phyloP scores from a whole-genome alignment of 2,329 filamentous ascomycete species.

The Ophiostoma sp. region DNA sequence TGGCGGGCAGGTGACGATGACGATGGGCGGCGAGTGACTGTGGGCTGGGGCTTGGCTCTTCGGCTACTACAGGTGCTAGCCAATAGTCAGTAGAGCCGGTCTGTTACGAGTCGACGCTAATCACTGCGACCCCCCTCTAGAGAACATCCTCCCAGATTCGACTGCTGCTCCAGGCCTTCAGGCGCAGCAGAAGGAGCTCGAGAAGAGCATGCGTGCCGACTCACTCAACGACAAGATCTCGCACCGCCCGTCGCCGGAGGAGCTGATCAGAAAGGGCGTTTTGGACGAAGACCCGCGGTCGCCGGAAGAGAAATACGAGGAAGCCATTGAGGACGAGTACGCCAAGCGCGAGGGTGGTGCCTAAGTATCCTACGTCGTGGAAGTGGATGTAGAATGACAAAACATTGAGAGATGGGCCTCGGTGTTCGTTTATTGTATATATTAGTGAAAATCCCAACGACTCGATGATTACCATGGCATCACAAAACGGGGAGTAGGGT shows the following conservation, averaged over 20 bases:
- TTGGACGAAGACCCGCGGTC: constrained; percentile 61
- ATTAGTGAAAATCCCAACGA: background rate
- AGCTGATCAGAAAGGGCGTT: constrained; percentile 73
- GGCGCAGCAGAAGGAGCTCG: constrained; percentile 75
- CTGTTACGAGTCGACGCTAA: constrained; percentile 4
- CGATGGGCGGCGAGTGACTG: background rate
- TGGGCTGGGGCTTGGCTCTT: background rate
- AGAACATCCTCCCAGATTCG: constrained; percentile 79
- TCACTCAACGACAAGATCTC: constrained; percentile 81
- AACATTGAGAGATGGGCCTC: background rate
- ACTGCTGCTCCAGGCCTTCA: constrained; percentile 72
- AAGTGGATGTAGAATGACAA: background rate
- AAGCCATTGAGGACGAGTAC: constrained; percentile 60
- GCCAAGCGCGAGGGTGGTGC: constrained; percentile 59
- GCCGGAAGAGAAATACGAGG: constrained; percentile 52
- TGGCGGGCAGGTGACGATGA: background rate
- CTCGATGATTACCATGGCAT: background rate
- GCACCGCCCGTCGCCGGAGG: constrained; percentile 67
- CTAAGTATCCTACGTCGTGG: constrained; percentile 29
- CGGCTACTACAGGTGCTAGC: background rate
- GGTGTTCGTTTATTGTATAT: background rate
- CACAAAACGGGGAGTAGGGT: background rate
- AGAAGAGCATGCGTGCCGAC: constrained; percentile 82
- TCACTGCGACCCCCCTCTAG: constrained; percentile 39
- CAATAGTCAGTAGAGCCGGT: background rate